Conservation (phyloP, 2,329 filamentous ascomycete species). For the Parafenestella ontariensis region DNA sequence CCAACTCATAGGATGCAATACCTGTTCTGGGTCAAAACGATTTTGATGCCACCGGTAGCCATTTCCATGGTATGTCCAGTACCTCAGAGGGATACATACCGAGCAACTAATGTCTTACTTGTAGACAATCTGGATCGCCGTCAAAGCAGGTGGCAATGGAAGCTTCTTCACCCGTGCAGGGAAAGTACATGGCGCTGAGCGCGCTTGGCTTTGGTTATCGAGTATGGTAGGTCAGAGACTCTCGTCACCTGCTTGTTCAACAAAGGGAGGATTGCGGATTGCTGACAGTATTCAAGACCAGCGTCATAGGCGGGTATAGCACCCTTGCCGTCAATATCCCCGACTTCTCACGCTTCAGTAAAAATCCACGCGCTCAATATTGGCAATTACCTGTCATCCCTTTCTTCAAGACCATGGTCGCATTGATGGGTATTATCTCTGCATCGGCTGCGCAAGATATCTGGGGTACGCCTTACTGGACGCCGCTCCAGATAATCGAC, state of each 20-base stretch:
- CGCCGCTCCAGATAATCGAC: conserved; percentile 27
- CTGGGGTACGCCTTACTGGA: conserved; percentile 25
- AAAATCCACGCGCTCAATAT: conserved; percentile 12
- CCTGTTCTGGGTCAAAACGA: too few species aligned
- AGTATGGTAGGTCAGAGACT: too few species aligned
- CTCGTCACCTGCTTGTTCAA: conserved; percentile 15
- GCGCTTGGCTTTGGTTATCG: too few species aligned
- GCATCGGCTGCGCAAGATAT: conserved; percentile 20
- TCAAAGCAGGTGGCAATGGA: too few species aligned
- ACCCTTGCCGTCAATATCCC: conserved; percentile 19
- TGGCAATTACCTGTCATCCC: conserved; percentile 23
- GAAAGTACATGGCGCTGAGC: too few species aligned
- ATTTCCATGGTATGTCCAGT: too few species aligned
- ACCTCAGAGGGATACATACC: too few species aligned
- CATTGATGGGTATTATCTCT: conserved; percentile 26
- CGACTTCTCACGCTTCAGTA: conserved; percentile 27
- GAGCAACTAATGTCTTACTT: too few species aligned
- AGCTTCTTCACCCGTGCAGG: too few species aligned
- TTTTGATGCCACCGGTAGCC: too few species aligned
- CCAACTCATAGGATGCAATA: too few species aligned
- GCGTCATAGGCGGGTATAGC: conserved; percentile 20
- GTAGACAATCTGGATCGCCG: too few species aligned
- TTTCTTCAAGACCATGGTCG: conserved; percentile 18
- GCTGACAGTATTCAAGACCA: neutral
- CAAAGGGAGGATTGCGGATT: conserved; percentile 15